phyloP scores from a whole-genome alignment of 2,329 filamentous ascomycete species.

The Colletotrichum sp. region DNA sequence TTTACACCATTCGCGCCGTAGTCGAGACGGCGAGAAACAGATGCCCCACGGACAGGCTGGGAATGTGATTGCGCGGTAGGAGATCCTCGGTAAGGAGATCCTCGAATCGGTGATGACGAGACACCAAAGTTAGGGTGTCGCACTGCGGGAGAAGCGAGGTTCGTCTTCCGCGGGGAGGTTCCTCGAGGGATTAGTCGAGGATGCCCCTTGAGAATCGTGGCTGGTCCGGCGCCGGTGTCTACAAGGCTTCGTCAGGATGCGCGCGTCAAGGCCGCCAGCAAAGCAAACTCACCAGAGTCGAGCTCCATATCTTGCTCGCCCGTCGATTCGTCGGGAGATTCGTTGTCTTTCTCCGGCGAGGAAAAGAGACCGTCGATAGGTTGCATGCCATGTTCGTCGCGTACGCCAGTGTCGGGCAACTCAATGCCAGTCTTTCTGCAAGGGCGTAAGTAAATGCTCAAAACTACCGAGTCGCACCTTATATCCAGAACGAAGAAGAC shows the following conservation, averaged over 20 bases:
- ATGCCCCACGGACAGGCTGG: slow-evolving; percentile 34
- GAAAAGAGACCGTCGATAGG: slow-evolving; percentile 88
- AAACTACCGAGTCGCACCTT: background rate
- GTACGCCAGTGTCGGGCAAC: slow-evolving; percentile 76
- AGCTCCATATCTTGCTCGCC: slow-evolving; percentile 59
- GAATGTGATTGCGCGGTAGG: slow-evolving; percentile 16
- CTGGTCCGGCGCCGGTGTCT: slow-evolving; percentile 60
- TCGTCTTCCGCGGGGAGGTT: slow-evolving; percentile 67
- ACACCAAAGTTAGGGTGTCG: slow-evolving; percentile 63
- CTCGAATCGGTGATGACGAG: slow-evolving; percentile 53
- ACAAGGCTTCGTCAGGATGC: slow-evolving; percentile 24
- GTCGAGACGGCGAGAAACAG: slow-evolving; percentile 60
- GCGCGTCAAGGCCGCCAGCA: background rate
- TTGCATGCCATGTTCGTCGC: slow-evolving; percentile 93
- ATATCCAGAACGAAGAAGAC: background rate
- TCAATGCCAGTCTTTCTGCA: slow-evolving; percentile 87
- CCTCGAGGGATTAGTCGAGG: slow-evolving; percentile 20
- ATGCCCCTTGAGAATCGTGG: slow-evolving; percentile 55
- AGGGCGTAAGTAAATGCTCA: background rate
- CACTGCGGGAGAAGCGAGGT: slow-evolving; percentile 64
- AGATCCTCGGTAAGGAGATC: slow-evolving; percentile 32
- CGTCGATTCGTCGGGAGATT: slow-evolving; percentile 29
- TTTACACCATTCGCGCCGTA: slow-evolving; percentile 41
- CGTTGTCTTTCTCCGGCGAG: slow-evolving; percentile 68
- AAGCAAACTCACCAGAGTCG: slow-evolving; percentile 48